Percentiles rank a stretch among this genome's conserved stretches.
phyloP scores from a whole-genome alignment of 345 rosid species.

The Boechera retrofracta region DNA sequence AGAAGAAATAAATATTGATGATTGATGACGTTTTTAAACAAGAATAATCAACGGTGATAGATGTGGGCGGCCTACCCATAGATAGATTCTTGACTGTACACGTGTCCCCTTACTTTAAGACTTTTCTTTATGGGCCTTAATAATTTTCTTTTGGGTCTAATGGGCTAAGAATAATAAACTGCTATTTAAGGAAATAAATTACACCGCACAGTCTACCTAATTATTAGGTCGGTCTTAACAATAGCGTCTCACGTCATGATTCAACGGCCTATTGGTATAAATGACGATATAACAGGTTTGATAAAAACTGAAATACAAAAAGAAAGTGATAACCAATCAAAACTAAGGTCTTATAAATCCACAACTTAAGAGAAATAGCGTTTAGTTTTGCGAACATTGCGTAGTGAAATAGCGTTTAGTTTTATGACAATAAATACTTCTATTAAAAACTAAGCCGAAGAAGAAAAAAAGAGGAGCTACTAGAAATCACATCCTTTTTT shows the following conservation, averaged over 20 bases:
- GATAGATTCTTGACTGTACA: not conserved
- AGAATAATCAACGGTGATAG: conserved; percentile 10
- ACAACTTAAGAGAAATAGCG: no score
- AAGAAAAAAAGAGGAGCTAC: no score
- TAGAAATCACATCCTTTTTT: no score
- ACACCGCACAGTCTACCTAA: conserved; percentile 1
- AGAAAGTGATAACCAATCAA: not conserved
- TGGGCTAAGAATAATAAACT: conserved; percentile 13
- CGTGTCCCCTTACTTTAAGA: conserved; percentile 7
- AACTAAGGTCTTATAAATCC: no score
- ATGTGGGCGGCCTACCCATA: conserved; percentile 29
- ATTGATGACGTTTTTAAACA: conserved; percentile 12
- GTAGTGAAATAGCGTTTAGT: no score
- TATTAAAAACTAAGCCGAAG: no score
- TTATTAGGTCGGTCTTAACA: not conserved
- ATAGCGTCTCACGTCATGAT: not conserved
- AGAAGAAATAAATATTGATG: not conserved
- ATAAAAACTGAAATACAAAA: not conserved
- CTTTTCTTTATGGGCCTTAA: conserved; percentile 37
- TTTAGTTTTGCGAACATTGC: no score
- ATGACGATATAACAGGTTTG: not conserved
- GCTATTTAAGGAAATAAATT: not conserved
- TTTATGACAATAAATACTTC: no score
- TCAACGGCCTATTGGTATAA: not conserved
- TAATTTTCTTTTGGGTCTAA: conserved; percentile 11